Evolutionary conservation across 2,329 filamentous ascomycete species (phyloP).

Genomic region (Cercospora sp.): DNA sequence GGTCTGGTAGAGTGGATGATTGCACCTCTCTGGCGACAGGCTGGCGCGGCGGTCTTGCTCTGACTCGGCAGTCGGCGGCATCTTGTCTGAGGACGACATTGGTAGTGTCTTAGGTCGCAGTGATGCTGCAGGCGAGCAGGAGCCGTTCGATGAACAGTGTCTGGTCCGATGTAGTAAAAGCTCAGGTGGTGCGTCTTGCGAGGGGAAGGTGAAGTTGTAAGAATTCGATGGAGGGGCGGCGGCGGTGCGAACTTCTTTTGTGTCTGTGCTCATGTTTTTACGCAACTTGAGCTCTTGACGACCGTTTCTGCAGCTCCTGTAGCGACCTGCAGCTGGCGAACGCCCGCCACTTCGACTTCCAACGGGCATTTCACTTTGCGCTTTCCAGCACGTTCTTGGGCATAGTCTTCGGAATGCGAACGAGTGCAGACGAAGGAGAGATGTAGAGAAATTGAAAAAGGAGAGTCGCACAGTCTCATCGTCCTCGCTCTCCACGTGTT

Average conservation of each 20-base stretch:
- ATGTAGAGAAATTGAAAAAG: background rate
- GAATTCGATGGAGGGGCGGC: background rate
- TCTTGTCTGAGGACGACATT: background rate
- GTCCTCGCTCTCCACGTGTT: conserved; percentile 4
- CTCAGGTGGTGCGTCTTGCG: background rate
- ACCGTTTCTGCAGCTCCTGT: conserved; percentile 1
- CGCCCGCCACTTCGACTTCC: background rate
- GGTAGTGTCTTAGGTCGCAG: background rate
- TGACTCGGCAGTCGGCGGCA: background rate
- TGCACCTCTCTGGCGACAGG: background rate
- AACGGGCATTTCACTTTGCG: background rate
- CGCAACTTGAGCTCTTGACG: background rate
- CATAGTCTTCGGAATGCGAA: background rate
- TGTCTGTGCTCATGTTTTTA: background rate
- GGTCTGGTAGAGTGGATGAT: background rate
- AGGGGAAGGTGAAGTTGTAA: background rate
- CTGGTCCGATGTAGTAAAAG: background rate
- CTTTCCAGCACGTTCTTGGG: background rate
- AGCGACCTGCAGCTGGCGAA: background rate
- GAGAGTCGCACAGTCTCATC: conserved; percentile 8
- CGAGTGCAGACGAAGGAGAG: background rate
- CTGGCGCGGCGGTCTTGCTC: background rate
- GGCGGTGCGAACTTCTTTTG: background rate
- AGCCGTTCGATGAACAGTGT: background rate
- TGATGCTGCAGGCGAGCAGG: background rate